These are phyloP conservation scores for Cyathus striatus DNA, from an alignment of 768 basidiomycete genomes.

Conservation along the genomic window DNA sequence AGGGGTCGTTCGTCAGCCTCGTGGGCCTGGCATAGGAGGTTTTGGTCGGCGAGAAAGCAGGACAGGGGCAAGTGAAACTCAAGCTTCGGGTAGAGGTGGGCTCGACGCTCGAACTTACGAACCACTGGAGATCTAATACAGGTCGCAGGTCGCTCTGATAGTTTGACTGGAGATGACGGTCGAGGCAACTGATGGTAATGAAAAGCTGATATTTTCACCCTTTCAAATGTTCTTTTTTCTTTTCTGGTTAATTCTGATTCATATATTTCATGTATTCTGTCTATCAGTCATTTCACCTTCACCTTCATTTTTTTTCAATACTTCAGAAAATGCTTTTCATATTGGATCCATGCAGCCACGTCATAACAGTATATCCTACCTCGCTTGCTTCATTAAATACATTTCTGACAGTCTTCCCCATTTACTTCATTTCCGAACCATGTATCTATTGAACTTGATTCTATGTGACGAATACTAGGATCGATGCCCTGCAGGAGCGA, in stretches of 20 bases:
- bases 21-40: slow-evolving; percentile 76
- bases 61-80: slow-evolving; percentile 37
- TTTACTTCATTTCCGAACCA: not conserved
- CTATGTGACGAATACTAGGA: no score
- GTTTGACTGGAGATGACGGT: slow-evolving; percentile 39
- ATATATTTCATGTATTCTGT: slow-evolving; percentile 23
- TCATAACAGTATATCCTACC: no score
- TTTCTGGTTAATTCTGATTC: slow-evolving; percentile 10
- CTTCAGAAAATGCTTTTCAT: no score
- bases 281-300: slow-evolving; percentile 20
- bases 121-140: slow-evolving; percentile 73
- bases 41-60: slow-evolving; percentile 66
- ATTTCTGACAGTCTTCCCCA: slow-evolving; percentile 4
- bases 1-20: slow-evolving; percentile 81
- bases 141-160: slow-evolving; percentile 37
- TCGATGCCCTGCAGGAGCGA: no score
- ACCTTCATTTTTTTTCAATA: slow-evolving; percentile 25
- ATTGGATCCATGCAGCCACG: no score
- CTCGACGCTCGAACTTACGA: slow-evolving; percentile 85
- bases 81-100: slow-evolving; percentile 51
- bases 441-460: no score
- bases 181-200: slow-evolving; percentile 26
- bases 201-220: slow-evolving; percentile 1
- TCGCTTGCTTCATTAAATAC: slow-evolving; percentile 11
- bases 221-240: slow-evolving; percentile 13